Conservation (phyloP, 345 rosid genomes). For the Eucalyptus erythrocorys region DNA sequence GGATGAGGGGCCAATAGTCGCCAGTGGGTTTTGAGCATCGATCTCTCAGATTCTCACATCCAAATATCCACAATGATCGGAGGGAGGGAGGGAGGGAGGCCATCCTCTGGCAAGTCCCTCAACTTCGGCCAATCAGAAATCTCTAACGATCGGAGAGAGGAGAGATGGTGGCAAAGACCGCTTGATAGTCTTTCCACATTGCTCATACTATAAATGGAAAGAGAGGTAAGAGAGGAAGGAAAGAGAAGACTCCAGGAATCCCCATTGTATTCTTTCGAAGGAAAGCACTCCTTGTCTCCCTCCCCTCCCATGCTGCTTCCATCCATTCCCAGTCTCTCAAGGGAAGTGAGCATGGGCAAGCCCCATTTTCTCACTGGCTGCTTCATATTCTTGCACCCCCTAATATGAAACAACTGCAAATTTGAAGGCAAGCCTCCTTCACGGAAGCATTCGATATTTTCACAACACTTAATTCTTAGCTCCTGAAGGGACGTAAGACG, state of each 20-base stretch:
- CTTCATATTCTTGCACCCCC: neutral
- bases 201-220: accelerated
- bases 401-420: too few species aligned
- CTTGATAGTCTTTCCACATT: neutral
- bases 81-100: neutral
- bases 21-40: too few species aligned
- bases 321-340: neutral
- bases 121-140: accelerated
- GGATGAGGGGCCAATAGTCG: too few species aligned
- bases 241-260: neutral
- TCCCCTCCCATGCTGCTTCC: neutral
- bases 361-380: neutral
- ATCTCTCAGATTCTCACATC: too few species aligned
- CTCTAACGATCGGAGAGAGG: neutral
- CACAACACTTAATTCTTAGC: accelerated
- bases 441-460: neutral
- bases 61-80: too few species aligned
- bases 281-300: neutral
- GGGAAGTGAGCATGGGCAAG: neutral
- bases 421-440: neutral
- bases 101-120: neutral
- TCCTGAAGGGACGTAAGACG: too few species aligned
- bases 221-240: neutral
- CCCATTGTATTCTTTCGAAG: neutral
- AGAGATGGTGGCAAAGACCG: neutral